These are phyloP conservation scores for Amanita brunnescens DNA, from an alignment of 768 basidiomycete species.

Conservation along the genomic window DNA sequence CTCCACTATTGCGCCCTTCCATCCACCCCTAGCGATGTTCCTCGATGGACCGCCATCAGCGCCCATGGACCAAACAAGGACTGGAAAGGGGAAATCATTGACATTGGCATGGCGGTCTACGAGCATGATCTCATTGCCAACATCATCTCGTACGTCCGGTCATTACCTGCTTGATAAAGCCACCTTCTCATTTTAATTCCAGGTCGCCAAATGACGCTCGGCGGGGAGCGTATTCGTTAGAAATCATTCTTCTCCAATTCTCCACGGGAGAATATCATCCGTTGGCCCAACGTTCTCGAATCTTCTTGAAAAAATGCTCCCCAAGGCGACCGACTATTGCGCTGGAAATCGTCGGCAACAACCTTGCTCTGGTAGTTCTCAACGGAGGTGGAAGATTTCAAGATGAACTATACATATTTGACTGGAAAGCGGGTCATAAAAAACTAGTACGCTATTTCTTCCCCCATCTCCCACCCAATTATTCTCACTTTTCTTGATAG, in stretches of 20 bases:
- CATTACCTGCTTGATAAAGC: background rate
- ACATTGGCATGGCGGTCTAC: constrained; percentile 33
- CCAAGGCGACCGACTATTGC: constrained; percentile 25
- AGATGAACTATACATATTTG: constrained; percentile 30
- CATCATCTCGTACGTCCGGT: constrained; percentile 28
- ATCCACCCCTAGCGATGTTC: constrained; percentile 14
- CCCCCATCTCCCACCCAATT: background rate
- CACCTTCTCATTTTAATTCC: background rate
- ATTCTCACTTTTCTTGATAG: constrained; percentile 8
- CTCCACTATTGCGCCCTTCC: constrained; percentile 29
- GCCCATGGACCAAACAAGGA: constrained; percentile 12
- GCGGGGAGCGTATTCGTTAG: constrained; percentile 1
- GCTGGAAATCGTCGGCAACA: constrained; percentile 37
- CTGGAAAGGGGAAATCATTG: constrained; percentile 20
- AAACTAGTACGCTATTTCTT: constrained; percentile 19
- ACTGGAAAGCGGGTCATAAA: constrained; percentile 33
- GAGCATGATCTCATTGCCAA: constrained; percentile 38
- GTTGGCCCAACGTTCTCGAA: constrained; percentile 18
- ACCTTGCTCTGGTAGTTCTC: constrained; percentile 29
- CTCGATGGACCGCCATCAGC: constrained; percentile 22
- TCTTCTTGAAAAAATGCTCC: constrained; percentile 20
- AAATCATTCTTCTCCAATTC: constrained; percentile 13
- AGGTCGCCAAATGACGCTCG: background rate
- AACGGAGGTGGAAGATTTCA: constrained; percentile 8
- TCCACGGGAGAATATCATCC: constrained; percentile 22